Evolutionary conservation across 2,329 filamentous ascomycete species (phyloP).

Genomic region (Aspergillus pseudoterreus): DNA sequence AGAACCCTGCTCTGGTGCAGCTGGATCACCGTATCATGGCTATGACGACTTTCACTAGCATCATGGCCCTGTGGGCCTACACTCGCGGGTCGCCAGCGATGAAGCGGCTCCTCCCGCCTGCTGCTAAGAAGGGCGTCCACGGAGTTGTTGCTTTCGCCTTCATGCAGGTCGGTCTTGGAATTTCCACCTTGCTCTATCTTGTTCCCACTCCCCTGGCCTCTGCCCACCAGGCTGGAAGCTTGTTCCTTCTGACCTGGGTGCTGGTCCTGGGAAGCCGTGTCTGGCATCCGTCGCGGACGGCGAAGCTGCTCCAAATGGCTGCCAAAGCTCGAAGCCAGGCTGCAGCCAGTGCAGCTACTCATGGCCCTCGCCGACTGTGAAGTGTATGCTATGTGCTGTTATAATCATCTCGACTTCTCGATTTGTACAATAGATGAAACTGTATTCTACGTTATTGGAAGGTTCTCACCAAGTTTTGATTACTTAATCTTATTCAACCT

Average conservation of each 20-base stretch:
- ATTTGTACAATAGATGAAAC: constrained; percentile 3
- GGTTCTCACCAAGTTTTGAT: not conserved
- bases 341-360: constrained; percentile 19
- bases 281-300: constrained; percentile 65
- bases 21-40: constrained; percentile 92
- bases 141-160: constrained; percentile 80
- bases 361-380: constrained; percentile 19
- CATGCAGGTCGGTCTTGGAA: constrained; percentile 80
- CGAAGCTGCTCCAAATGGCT: constrained; percentile 54
- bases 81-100: constrained; percentile 65
- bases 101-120: constrained; percentile 52
- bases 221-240: constrained; percentile 84
- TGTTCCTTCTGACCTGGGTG: constrained; percentile 79
- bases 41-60: constrained; percentile 77
- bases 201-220: constrained; percentile 85
- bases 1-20: constrained; percentile 94
- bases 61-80: constrained; percentile 78
- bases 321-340: constrained; percentile 32
- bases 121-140: constrained; percentile 65
- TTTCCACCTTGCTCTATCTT: constrained; percentile 88
- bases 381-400: constrained; percentile 19
- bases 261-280: constrained; percentile 75
- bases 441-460: not conserved
- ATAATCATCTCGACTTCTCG: constrained; percentile 15
- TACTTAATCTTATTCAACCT: too few species aligned